A percentile compares a stretch with the other conserved stretches of the same genome.
Conservation (phyloP, 106 monocot species). For the Allium sativum region DNA sequence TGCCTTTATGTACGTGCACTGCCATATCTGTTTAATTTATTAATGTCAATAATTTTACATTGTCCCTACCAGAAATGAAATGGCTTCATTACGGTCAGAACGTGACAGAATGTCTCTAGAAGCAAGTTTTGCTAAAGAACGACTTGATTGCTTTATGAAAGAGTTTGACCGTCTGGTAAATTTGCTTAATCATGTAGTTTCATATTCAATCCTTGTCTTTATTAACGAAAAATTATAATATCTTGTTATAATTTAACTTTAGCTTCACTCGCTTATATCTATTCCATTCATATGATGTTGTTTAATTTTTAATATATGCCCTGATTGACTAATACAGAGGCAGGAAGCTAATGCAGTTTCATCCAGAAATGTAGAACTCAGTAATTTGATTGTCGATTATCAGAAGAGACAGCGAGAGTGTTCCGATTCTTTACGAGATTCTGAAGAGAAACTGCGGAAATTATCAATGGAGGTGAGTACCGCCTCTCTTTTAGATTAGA, state of each 20-base stretch:
- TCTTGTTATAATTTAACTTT: too few species aligned
- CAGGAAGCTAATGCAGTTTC: conserved; percentile 62
- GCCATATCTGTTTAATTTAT: too few species aligned
- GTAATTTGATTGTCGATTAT: conserved; percentile 63
- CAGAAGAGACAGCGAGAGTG: conserved; percentile 69
- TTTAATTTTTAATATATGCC: neutral
- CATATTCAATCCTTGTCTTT: neutral
- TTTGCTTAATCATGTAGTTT: neutral
- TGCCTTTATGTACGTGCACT: too few species aligned
- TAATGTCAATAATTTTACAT: neutral
- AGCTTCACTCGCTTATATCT: too few species aligned
- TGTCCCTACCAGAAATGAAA: conserved; percentile 40
- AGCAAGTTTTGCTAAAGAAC: conserved; percentile 63
- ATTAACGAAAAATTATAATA: too few species aligned
- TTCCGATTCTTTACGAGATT: conserved; percentile 42
- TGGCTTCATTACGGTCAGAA: conserved; percentile 44
- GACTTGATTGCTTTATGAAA: conserved; percentile 59
- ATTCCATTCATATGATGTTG: too few species aligned
- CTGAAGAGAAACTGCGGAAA: conserved; percentile 67
- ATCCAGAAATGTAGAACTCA: conserved; percentile 74
- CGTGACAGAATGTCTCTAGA: conserved; percentile 68
- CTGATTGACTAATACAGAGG: conserved; percentile 33
- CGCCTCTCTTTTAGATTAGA: too few species aligned
- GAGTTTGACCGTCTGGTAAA: conserved; percentile 76
- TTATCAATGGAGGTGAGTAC: conserved; percentile 66